phyloP scores from a whole-genome alignment of 1,284 basidiomycete species.

The Puccinia horiana region DNA sequence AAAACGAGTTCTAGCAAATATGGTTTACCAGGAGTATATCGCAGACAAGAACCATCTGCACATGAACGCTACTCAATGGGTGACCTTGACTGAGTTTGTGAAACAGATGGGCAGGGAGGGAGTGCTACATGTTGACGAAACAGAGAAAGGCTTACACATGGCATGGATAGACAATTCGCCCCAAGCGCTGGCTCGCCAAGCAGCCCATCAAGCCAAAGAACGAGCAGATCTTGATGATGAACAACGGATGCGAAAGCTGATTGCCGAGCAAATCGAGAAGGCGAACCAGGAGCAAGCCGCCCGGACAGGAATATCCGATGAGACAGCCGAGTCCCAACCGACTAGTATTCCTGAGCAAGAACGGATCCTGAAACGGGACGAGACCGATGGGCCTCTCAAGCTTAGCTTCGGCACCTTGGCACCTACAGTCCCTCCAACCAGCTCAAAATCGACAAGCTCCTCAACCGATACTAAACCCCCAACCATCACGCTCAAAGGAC shows the following conservation, averaged over 20 bases:
- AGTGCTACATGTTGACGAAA: slow-evolving; percentile 89
- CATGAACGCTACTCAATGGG: slow-evolving; percentile 99
- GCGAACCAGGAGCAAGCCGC: slow-evolving; percentile 63
- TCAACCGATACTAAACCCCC: background rate
- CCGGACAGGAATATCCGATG: slow-evolving; percentile 54
- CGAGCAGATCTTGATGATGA: slow-evolving; percentile 88
- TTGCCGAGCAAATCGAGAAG: slow-evolving; percentile 90
- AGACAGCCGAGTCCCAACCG: background rate
- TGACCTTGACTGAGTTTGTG: slow-evolving; percentile 89
- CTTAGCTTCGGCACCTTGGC: slow-evolving; percentile 26
- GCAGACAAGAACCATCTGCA: slow-evolving; percentile 91
- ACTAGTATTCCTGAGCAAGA: background rate
- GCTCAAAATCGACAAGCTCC: background rate
- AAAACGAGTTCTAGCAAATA: slow-evolving; percentile 88
- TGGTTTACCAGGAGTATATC: slow-evolving; percentile 97
- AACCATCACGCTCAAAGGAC: background rate
- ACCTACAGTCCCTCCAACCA: background rate
- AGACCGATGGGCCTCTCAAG: slow-evolving; percentile 30
- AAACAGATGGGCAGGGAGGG: slow-evolving; percentile 87
- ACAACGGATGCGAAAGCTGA: slow-evolving; percentile 82
- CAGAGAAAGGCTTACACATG: slow-evolving; percentile 95
- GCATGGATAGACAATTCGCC: slow-evolving; percentile 96
- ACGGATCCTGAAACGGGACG: slow-evolving; percentile 33
- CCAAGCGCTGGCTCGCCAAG: slow-evolving; percentile 87
- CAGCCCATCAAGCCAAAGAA: slow-evolving; percentile 87